phyloP scores from a whole-genome alignment of 305 asterid species.

The Solanum aculeatissimum region DNA sequence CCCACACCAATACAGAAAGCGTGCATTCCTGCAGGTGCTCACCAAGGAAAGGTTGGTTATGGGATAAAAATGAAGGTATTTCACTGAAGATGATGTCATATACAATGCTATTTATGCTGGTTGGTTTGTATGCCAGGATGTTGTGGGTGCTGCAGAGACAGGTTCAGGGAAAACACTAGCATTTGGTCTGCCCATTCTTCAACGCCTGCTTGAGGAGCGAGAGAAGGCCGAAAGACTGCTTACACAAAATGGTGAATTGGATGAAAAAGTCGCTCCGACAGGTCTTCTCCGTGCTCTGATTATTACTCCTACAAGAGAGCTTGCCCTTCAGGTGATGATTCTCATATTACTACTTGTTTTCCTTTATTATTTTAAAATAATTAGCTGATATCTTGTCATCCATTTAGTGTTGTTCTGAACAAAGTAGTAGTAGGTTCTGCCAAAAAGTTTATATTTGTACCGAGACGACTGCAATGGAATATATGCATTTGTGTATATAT shows the following conservation, averaged over 20 bases:
- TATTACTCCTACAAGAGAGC: slow-evolving; percentile 98
- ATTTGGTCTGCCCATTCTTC: slow-evolving; percentile 94
- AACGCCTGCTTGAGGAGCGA: slow-evolving; percentile 83
- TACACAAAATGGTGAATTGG: slow-evolving; percentile 42
- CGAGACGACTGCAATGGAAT: background rate
- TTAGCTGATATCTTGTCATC: background rate
- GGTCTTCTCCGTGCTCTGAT: slow-evolving; percentile 76
- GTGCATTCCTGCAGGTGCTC: slow-evolving; percentile 96
- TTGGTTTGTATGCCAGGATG: slow-evolving; percentile 57
- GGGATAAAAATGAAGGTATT: slow-evolving; percentile 3
- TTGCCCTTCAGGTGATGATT: slow-evolving; percentile 80
- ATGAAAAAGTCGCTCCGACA: slow-evolving; percentile 41
- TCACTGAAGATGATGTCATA: background rate
- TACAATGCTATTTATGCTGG: slow-evolving; percentile 5
- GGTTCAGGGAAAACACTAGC: slow-evolving; percentile 99
- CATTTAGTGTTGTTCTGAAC: background rate
- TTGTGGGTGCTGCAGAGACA: slow-evolving; percentile 98
- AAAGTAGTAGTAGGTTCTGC: background rate
- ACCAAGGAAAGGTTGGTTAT: slow-evolving; percentile 86
- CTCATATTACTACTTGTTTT: background rate
- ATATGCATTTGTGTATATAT: background rate
- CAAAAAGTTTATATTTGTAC: background rate
- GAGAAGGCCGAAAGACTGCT: slow-evolving; percentile 60
- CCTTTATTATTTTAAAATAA: background rate
- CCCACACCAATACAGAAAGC: slow-evolving; percentile 94